Evolutionary conservation across 208 protist species (phyloP).

Genomic region (Wallacemonas sp.): DNA sequence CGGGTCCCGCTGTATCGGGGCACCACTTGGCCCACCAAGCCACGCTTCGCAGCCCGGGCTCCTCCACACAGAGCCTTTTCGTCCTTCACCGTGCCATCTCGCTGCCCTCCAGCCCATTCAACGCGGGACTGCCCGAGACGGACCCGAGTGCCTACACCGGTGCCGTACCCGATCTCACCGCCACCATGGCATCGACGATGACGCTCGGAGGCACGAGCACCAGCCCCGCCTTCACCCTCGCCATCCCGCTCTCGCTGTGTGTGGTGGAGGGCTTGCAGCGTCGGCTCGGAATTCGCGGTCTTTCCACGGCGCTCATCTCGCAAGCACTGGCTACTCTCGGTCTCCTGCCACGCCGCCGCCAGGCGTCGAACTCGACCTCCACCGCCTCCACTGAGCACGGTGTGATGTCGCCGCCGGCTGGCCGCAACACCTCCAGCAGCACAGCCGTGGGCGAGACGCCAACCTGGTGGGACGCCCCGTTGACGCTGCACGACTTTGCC

Average conservation of each 20-base stretch:
- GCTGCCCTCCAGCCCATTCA: slow-evolving; percentile 1
- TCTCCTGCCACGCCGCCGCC: slow-evolving; percentile 23
- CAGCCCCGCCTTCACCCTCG: slow-evolving; percentile 28
- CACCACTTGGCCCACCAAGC: background rate
- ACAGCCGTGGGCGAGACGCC: background rate
- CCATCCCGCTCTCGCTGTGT: slow-evolving; percentile 32
- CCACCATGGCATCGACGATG: slow-evolving; percentile 4
- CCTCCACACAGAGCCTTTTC: slow-evolving; percentile 9
- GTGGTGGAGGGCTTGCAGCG: slow-evolving; percentile 52
- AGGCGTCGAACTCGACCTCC: background rate
- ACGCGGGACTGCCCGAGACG: background rate
- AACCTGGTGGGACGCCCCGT: background rate
- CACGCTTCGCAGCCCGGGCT: background rate
- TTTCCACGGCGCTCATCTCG: slow-evolving; percentile 31
- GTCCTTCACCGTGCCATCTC: slow-evolving; percentile 5
- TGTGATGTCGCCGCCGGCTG: background rate
- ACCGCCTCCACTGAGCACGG: background rate
- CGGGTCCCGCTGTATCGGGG: no score
- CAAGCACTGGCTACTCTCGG: slow-evolving; percentile 34
- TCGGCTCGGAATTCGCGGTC: slow-evolving; percentile 49
- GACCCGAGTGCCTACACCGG: slow-evolving; percentile 1
- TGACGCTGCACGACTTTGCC: background rate
- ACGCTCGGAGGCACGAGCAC: slow-evolving; percentile 4
- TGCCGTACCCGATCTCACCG: background rate
- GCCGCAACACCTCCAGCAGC: background rate